Evolutionary conservation across 176 grass and related monocot genomes (phyloP).

Genomic region (Oryza coarctata): DNA sequence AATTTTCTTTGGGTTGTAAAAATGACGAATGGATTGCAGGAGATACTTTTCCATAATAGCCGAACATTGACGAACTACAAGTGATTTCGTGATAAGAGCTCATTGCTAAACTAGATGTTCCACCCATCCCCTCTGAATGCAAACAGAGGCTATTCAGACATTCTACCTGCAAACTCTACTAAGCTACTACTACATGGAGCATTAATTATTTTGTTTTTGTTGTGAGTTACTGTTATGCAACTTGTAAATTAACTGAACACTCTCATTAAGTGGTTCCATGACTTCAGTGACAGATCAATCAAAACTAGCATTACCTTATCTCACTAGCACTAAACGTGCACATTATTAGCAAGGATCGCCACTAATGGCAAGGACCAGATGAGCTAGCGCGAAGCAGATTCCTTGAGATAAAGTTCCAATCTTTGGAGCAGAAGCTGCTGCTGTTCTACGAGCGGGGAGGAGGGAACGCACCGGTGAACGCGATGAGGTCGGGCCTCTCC

Average conservation of each 20-base stretch:
- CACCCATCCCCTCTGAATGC: neutral
- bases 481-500: slow-evolving; percentile 82
- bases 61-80: neutral
- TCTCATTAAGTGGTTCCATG: neutral
- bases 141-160: neutral
- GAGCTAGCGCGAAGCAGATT: neutral
- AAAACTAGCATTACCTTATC: no score
- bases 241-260: neutral
- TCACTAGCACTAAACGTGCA: neutral
- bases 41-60: neutral
- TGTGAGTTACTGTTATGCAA: neutral
- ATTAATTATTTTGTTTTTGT: neutral
- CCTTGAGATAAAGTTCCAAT: neutral
- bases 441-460: neutral
- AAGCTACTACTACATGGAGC: neutral
- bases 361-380: neutral
- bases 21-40: neutral
- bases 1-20: neutral
- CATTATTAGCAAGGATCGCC: neutral
- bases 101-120: neutral
- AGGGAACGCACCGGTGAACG: slow-evolving; percentile 65
- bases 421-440: neutral
- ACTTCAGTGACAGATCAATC: neutral
- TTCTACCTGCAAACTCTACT: neutral
- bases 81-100: neutral